These are phyloP conservation scores for Metarhizium guizhouense DNA, from an alignment of 2,329 filamentous ascomycete genomes.

Conservation along the genomic window DNA sequence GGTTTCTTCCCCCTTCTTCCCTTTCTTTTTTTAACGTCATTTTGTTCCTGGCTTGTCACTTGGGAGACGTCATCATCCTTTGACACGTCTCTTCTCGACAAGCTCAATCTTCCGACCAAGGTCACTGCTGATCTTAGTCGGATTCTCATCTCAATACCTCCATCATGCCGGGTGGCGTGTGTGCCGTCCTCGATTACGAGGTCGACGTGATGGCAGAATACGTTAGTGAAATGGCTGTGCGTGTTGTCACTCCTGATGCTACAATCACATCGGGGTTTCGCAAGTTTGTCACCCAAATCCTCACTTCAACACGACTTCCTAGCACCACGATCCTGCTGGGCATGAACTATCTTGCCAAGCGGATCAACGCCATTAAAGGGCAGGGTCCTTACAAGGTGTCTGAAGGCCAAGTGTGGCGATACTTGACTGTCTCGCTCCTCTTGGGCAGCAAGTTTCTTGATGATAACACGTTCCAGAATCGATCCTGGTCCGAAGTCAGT, in stretches of 20 bases:
- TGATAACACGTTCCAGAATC: constrained; percentile 96
- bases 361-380: constrained; percentile 65
- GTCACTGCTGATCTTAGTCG: constrained; percentile 31
- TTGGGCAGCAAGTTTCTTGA: constrained; percentile 93
- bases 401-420: constrained; percentile 72
- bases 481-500: constrained; percentile 92
- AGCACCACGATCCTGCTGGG: constrained; percentile 86
- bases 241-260: constrained; percentile 44
- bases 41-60: background rate
- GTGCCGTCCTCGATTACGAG: constrained; percentile 90
- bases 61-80: background rate
- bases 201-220: constrained; percentile 95
- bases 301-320: constrained; percentile 81
- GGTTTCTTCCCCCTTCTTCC: constrained; percentile 5
- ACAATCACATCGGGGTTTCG: constrained; percentile 64
- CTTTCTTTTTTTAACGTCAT: background rate
- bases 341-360: constrained; percentile 79
- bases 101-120: constrained; percentile 25
- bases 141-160: constrained; percentile 18
- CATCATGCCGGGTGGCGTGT: constrained; percentile 73
- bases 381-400: constrained; percentile 46
- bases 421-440: constrained; percentile 76
- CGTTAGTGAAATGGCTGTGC: constrained; percentile 76
- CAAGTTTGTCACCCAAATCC: constrained; percentile 85
- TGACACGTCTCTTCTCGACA: constrained; percentile 8